Conservation (phyloP, 768 basidiomycete species). For the Calocybe indica region DNA sequence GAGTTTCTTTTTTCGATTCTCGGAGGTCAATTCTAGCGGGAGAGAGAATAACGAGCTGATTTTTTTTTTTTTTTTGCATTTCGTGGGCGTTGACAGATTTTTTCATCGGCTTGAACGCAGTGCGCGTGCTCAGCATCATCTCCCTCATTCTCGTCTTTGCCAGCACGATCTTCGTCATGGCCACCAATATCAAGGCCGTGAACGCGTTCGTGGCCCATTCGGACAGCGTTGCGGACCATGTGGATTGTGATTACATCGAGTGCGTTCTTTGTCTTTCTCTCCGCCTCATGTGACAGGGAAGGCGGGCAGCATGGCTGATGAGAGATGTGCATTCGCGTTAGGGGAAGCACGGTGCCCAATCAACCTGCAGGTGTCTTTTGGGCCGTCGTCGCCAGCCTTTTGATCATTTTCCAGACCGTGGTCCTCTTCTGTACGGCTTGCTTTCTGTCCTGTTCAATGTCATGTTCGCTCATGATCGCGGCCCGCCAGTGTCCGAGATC, state of each 20-base stretch:
- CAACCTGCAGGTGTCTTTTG: slow-evolving; percentile 91
- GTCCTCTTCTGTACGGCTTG: slow-evolving; percentile 54
- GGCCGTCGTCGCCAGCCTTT: slow-evolving; percentile 80
- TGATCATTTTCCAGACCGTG: slow-evolving; percentile 78
- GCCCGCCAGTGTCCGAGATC: slow-evolving; percentile 55
- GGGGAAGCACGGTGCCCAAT: slow-evolving; percentile 85
- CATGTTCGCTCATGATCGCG: too few relatives aligned
- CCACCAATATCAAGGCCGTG: slow-evolving; percentile 70
- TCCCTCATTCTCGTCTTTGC: slow-evolving; percentile 77
- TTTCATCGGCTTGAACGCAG: slow-evolving; percentile 74
- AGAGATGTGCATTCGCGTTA: slow-evolving; percentile 11
- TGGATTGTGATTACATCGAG: slow-evolving; percentile 79
- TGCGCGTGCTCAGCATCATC: slow-evolving; percentile 72
- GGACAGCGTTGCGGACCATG: slow-evolving; percentile 25
- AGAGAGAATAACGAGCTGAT: not conserved
- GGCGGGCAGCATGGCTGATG: not conserved
- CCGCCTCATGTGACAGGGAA: not conserved
- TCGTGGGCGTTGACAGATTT: slow-evolving; percentile 19
- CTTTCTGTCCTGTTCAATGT: not conserved
- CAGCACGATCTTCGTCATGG: slow-evolving; percentile 67
- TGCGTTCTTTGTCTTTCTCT: slow-evolving; percentile 26
- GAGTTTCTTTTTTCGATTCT: slow-evolving; percentile 6
- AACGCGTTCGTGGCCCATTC: slow-evolving; percentile 51
- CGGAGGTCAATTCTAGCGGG: not conserved
- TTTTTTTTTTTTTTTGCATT: not conserved